Evolutionary conservation across 352 stramenopile genomes (phyloP), one percentile per base, ranked within the genome.

Genomic region (Pythium plurisporium): DNA sequence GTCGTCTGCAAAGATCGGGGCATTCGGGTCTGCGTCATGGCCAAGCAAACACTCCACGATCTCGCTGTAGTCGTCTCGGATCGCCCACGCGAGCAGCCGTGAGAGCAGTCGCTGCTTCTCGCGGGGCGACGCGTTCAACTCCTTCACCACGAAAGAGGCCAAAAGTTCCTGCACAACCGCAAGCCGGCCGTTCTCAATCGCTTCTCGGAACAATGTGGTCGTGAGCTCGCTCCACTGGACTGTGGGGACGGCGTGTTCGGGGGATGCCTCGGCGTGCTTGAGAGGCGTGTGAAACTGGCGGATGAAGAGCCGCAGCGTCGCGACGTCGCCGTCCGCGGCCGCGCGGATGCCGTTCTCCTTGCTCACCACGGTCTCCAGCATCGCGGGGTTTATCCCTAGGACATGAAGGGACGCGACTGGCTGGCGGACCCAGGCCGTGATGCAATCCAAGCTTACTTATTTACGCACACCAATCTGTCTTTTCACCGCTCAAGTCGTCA

Each of bases 261-360:
- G 45, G 7, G 45, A 40, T 17, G 14, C 22, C 6, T 20, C 36
- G 17, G 44, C 17, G 3, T 15, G 12, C 27, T 55, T 42, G n/a
- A 15, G 11, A 37, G 8, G 31, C 31, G 8, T 8, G 8, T 37
- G 3, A 5, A 46, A 26, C 50, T 66, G 50, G 4, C 14, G 1
- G 5, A 66, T 30, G 22, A 47, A 60, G 0, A 25, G n/a, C 9
- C 2, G 25, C 12, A 66, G 37, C 25, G 51, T 40, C 19, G 43
- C 30, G n/a, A 33, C 37, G 31, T 66, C 59, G 14, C 59, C 51
- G 6, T 56, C 51, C 15, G 50, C 45, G 3, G 50, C 51, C 15
- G 59, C 59, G 17, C 46, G 59, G 23, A 66, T 55, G 22, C 43
- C 54, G 22, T 61, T 40, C 22, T 55, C 59, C 25, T 66, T 66